Evolutionary conservation across 768 basidiomycete genomes (phyloP).

Genomic region (Leucosporidium yakuticum): DNA sequence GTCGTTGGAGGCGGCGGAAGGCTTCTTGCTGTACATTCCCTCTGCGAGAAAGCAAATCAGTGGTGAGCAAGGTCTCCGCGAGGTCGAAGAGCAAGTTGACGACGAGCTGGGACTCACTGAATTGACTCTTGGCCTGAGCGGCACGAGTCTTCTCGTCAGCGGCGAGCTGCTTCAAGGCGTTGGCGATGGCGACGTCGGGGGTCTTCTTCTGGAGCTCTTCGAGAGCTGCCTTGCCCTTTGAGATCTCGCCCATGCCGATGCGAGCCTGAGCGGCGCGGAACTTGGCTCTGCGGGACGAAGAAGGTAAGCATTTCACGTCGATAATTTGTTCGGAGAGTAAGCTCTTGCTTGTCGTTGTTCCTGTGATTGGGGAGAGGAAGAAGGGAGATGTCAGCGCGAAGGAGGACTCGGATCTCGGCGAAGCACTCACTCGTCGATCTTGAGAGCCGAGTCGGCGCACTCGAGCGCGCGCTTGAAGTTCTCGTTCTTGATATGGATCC

Average conservation of each 20-base stretch:
- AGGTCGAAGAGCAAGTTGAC: background rate
- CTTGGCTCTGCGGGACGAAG: slow-evolving; percentile 2
- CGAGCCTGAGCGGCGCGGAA: slow-evolving; percentile 28
- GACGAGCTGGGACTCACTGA: background rate
- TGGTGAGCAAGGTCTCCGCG: background rate
- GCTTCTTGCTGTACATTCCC: no score
- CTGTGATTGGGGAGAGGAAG: no score
- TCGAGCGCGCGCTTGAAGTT: slow-evolving; percentile 22
- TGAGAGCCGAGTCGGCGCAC: slow-evolving; percentile 4
- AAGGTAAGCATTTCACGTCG: no score
- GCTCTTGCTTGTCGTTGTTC: background rate
- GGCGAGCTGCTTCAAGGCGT: slow-evolving; percentile 14
- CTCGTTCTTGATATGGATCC: slow-evolving; percentile 21
- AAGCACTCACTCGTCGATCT: slow-evolving; percentile 12
- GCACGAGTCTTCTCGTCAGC: background rate
- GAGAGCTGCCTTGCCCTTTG: slow-evolving; percentile 17
- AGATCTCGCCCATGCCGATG: slow-evolving; percentile 18
- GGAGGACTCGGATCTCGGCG: background rate
- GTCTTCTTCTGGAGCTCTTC: slow-evolving; percentile 22
- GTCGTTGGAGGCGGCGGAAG: no score
- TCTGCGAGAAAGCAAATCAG: no score
- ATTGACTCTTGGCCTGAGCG: background rate
- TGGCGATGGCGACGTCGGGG: slow-evolving; percentile 21
- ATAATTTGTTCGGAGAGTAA: accelerated
- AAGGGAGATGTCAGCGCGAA: background rate